Evolutionary conservation across 116 monocot genomes (phyloP), one percentile per base, ranked within the genome.

Genomic region (Zostera marina): DNA sequence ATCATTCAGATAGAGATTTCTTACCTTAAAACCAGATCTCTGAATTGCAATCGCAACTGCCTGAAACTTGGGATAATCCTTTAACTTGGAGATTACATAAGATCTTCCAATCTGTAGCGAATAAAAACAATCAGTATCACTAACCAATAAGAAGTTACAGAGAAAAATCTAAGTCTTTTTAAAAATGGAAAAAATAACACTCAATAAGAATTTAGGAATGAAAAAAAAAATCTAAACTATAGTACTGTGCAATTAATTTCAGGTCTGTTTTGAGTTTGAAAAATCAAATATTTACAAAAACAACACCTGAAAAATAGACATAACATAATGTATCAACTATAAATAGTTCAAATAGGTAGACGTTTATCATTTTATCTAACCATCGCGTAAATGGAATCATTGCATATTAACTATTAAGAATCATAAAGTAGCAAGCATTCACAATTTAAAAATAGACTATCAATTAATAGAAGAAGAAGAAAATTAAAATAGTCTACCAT

Each of bases 1-100:
- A 47, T 22, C 43, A 47, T 62, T 26, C 26, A 26, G 45, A 41
- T 8, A 63, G 15, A 58, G 56, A 23, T 52, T 56, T 52, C 58
- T 39, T 44, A 98, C 90, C 90, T 98, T 98, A 46, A 98, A 98
- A 41, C 98, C 98, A 74, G 98, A 98, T 81, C 86, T 85, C 68
- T 98, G 83, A 62, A 86, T 98, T 55, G 98, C 98, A 76, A 98
- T 86, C 52, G 98, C 98, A 68, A 98, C 98, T 48, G 90, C 98
- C 59, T 98, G 86, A 70, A 98, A 98, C 56, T 98, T 98, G 7
- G 98, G 98, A 68, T 98, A 98, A 70, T 98, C 86, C 72, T 90
- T 98, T 47, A 90, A 58, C 64, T 83, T 98, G 44, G 90, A 82
- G 46, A 86, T 83, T 59, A 98, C 98, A 77, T 86, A 98, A 40